Conservation (phyloP, 139 green algal genomes). For the Monoraphidium neglectum region DNA sequence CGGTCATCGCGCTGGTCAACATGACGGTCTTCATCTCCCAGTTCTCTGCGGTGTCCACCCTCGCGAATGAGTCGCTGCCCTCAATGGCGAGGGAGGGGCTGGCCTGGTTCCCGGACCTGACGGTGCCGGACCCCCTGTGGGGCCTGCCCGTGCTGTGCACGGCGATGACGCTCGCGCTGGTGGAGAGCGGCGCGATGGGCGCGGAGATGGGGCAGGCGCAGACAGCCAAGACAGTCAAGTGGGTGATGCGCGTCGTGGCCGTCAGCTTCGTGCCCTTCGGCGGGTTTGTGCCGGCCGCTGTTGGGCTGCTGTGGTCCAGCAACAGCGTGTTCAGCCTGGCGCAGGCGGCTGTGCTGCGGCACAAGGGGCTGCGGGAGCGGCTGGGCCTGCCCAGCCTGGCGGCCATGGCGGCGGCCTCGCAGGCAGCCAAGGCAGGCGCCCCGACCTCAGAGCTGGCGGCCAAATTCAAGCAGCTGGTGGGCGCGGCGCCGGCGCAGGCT, state of each 20-base stretch:
- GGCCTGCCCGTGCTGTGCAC: constrained; percentile 74
- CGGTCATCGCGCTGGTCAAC: constrained; percentile 35
- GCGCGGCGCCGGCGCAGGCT: too few species aligned
- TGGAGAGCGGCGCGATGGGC: constrained; percentile 67
- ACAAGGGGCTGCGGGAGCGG: not conserved
- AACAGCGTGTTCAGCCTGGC: constrained; percentile 38
- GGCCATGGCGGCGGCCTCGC: not conserved
- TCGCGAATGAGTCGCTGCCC: constrained; percentile 62
- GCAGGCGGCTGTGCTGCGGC: constrained; percentile 24
- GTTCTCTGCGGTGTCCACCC: constrained; percentile 46
- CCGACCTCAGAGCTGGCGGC: too few species aligned
- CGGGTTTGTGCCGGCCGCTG: constrained; percentile 52
- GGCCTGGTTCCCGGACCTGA: constrained; percentile 89
- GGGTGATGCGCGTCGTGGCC: constrained; percentile 54
- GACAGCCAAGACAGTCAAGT: constrained; percentile 60
- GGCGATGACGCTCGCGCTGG: constrained; percentile 68
- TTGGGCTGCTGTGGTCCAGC: constrained; percentile 45
- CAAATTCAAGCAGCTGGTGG: too few species aligned
- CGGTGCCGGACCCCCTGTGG: constrained; percentile 76
- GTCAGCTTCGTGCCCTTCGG: constrained; percentile 75
- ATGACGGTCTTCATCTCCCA: constrained; percentile 50
- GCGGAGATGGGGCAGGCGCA: not conserved
- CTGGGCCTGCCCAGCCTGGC: constrained; percentile 35
- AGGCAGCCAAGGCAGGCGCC: too few species aligned
- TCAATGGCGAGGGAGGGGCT: constrained; percentile 69